Evolutionary conservation across 768 basidiomycete genomes (phyloP), one percentile per base, ranked within the genome.

Genomic region (Neoboletus subvelutipes): DNA sequence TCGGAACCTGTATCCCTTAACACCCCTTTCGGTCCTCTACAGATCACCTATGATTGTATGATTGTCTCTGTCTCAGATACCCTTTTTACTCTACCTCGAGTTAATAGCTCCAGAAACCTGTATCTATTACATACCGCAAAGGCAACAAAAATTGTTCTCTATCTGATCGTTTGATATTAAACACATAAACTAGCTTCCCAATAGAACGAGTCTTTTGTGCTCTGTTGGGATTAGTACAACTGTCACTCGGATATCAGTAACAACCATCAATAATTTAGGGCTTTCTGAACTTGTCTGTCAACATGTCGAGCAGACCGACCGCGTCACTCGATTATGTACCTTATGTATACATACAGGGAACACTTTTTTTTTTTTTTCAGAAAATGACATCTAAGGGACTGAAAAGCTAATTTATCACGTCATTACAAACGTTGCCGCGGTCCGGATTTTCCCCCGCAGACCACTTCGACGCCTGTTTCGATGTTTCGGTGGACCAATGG

Each of bases 1-100:
- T 57, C 57, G 57, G 58, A 65, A 63, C 41, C 52, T 71, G 71
- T 71, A 71, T 71, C 68, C 40, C 45, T 61, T 66, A 70, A 56
- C 50, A 20, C 15, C 22, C 50, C 43, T 49, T 54, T 60, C 34
- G 43, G 42, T 50, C 45, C 49, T 52, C 39, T 45, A 42, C 58
- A 42, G 60, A 61, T 63, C 59, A 47, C 46, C 42, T 50, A 70
- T 66, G 69, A 34, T 42, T 62, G 52, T 69, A 67, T 45, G 60
- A 60, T 48, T 55, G 59, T 42, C 36, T 56, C 57, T 37, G 46
- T 56, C 47, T 57, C 50, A 33, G 62, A 71, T 71, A 71, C 70
- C 71, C 64, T 54, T 7, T 71, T 7, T 71, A 71, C 50, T 59
- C 33, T 71, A 73, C 53, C 54, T 53, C 58, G 55, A 50, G 57